These are phyloP conservation scores for Vigna hirtella DNA, from an alignment of 306 rosid species.

Conservation along the genomic window DNA sequence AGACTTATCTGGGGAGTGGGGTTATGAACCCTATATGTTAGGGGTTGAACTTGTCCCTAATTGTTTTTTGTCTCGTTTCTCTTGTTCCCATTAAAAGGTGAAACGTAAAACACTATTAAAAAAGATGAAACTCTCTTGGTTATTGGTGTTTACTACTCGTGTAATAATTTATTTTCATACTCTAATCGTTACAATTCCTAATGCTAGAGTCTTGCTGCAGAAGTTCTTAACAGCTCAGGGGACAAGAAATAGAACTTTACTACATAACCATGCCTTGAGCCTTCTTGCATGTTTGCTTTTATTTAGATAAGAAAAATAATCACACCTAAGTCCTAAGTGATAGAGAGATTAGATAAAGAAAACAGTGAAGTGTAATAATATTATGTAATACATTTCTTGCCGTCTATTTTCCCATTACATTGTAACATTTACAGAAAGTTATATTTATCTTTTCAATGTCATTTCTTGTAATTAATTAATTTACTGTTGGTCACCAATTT, in stretches of 20 bases:
- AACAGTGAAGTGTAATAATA: not conserved
- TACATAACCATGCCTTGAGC: not conserved
- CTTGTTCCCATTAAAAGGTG: not conserved
- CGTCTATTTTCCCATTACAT: no score
- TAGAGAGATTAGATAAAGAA: not conserved
- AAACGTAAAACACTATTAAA: not conserved
- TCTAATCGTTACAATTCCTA: not conserved
- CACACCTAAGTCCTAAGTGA: not conserved
- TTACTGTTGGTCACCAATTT: constrained; percentile 32
- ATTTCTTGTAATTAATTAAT: not conserved
- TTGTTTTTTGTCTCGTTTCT: constrained; percentile 8
- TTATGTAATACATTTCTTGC: no score
- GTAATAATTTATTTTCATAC: not conserved
- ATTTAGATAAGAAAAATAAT: not conserved
- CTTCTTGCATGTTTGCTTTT: constrained; percentile 9
- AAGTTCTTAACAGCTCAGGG: not conserved
- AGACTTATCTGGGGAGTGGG: not conserved
- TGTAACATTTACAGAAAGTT: no score
- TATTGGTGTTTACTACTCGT: not conserved
- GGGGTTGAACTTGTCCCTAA: not conserved
- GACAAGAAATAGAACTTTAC: not conserved
- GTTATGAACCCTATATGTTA: constrained; percentile 25
- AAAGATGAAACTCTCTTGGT: constrained; percentile 4
- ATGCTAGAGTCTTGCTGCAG: not conserved
- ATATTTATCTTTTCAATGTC: no score